These are phyloP conservation scores for Tephrocybe sp. DNA, from an alignment of 768 basidiomycete genomes.

Conservation along the genomic window DNA sequence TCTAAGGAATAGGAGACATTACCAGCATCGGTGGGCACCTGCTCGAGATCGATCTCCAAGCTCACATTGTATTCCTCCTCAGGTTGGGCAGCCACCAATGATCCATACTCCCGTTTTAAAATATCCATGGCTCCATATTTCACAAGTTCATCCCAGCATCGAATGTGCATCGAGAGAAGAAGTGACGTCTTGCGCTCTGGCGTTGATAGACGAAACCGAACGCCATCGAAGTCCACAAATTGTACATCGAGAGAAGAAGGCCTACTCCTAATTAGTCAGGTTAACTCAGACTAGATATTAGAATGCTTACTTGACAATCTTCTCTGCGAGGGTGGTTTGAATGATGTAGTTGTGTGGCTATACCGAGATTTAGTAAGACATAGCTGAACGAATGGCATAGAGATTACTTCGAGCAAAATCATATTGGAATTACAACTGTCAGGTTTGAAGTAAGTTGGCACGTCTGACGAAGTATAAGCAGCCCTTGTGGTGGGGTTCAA, in stretches of 20 bases:
- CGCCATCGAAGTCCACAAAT: constrained; percentile 98
- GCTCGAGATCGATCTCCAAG: constrained; percentile 84
- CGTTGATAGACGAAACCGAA: constrained; percentile 91
- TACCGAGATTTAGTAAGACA: constrained; percentile 8
- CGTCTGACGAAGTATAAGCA: too few species aligned
- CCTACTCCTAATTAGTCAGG: constrained; percentile 40
- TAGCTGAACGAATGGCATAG: neutral
- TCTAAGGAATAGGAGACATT: constrained; percentile 19
- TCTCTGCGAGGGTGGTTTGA: constrained; percentile 84
- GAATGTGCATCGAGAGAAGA: constrained; percentile 92
- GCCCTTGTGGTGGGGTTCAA: too few species aligned
- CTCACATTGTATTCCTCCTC: constrained; percentile 92
- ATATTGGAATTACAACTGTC: constrained; percentile 37
- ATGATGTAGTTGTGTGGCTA: constrained; percentile 94
- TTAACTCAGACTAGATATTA: neutral
- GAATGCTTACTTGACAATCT: constrained; percentile 69
- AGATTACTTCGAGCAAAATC: constrained; percentile 82
- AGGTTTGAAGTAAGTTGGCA: neutral
- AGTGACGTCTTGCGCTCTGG: constrained; percentile 81
- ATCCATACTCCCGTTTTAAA: constrained; percentile 80
- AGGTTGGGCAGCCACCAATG: constrained; percentile 59
- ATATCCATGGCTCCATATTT: constrained; percentile 83
- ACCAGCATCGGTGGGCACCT: constrained; percentile 83
- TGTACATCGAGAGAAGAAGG: constrained; percentile 90
- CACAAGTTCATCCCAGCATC: constrained; percentile 94